Evolutionary conservation across 2,329 filamentous ascomycete genomes (phyloP).

Genomic region (Exophiala calicioides): DNA sequence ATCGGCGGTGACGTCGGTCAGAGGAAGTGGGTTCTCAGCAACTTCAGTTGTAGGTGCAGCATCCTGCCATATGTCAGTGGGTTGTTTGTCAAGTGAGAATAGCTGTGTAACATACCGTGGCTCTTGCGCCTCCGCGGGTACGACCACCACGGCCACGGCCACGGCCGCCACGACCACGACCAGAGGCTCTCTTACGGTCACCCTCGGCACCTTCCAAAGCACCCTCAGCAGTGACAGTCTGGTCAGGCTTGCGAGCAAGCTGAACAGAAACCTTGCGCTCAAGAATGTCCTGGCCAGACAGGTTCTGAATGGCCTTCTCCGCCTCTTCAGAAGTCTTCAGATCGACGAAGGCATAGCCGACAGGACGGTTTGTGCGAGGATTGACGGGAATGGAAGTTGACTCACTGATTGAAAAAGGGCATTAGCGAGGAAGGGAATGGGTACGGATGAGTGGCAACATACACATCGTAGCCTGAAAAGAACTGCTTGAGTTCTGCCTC

Average conservation of each 20-base stretch:
- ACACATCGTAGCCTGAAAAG: slow-evolving; percentile 99
- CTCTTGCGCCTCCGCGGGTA: slow-evolving; percentile 54
- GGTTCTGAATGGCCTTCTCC: slow-evolving; percentile 89
- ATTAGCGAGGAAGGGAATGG: slow-evolving; percentile 26
- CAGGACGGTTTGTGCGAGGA: slow-evolving; percentile 95
- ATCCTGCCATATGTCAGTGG: slow-evolving; percentile 32
- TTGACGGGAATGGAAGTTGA: slow-evolving; percentile 99
- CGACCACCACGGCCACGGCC: slow-evolving; percentile 66
- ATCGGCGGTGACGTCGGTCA: slow-evolving; percentile 61
- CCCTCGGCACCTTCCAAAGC: slow-evolving; percentile 56
- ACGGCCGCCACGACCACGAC: slow-evolving; percentile 62
- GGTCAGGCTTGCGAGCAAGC: slow-evolving; percentile 95
- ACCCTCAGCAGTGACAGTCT: slow-evolving; percentile 74
- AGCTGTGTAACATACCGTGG: slow-evolving; percentile 20
- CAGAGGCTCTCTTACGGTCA: slow-evolving; percentile 57
- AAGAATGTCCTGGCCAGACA: slow-evolving; percentile 96
- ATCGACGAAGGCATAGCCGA: slow-evolving; percentile 98
- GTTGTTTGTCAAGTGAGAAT: not conserved
- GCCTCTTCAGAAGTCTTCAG: slow-evolving; percentile 92
- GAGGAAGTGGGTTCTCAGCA: slow-evolving; percentile 54
- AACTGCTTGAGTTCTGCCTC: slow-evolving; percentile 99
- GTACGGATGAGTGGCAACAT: slow-evolving; percentile 52
- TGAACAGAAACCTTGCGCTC: slow-evolving; percentile 99
- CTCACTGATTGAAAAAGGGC: slow-evolving; percentile 64
- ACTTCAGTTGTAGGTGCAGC: slow-evolving; percentile 45